phyloP scores from a whole-genome alignment of 176 grass and related monocot species.

The Triticum aestivum region DNA sequence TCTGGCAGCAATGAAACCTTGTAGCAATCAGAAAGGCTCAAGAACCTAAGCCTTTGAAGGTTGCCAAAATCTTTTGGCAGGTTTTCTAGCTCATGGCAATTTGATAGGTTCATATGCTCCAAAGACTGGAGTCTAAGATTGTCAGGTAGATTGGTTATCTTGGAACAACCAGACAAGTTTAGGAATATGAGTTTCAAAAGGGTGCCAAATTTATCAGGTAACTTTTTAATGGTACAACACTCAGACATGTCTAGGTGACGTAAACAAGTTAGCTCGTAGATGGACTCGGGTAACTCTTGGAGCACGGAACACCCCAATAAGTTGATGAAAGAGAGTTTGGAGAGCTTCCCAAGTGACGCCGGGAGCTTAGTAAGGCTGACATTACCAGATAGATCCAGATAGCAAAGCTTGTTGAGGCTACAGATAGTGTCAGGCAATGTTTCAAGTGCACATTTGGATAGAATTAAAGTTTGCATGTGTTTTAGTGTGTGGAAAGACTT shows the following conservation, averaged over 20 bases:
- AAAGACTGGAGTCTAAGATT: neutral
- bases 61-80: constrained; percentile 28
- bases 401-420: neutral
- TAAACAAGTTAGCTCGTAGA: neutral
- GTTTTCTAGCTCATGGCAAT: neutral
- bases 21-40: constrained; percentile 33
- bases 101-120: neutral
- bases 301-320: neutral
- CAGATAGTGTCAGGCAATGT: constrained; percentile 26
- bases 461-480: constrained; percentile 35
- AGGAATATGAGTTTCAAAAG: neutral
- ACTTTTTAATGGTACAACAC: neutral
- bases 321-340: neutral
- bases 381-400: constrained; percentile 37
- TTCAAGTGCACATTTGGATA: constrained; percentile 37
- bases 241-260: neutral
- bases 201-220: neutral
- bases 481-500: neutral
- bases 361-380: neutral
- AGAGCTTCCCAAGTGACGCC: neutral
- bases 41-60: constrained; percentile 8
- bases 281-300: neutral
- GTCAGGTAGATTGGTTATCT: neutral
- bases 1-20: neutral
- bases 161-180: neutral